Evolutionary conservation across 305 asterid genomes (phyloP), one percentile per base, ranked within the genome.

Genomic region (Fraxinus ornus): DNA sequence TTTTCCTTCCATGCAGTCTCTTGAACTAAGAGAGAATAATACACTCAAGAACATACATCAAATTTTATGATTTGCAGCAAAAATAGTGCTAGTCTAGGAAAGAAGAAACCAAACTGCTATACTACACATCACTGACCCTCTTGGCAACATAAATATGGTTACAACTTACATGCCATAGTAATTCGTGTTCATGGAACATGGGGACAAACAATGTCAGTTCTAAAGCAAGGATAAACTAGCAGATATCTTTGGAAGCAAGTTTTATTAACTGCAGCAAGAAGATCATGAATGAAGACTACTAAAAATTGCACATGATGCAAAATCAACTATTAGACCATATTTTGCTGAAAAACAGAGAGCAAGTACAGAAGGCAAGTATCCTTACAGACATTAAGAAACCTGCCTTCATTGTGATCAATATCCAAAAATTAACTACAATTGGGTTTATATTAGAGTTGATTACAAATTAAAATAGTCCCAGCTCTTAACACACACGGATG

Each of bases 81-180:
- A 66, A 8, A 2, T 76, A 47, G 24, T 44, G 8, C 55, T 57
- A 22, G 36, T 44, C 68, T 10, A 1, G 33, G 19, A 75, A 44
- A 57, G 66, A 41, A 21, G 78, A 22, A 41, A 75, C 3, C 5
- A 75, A 22, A 6, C 9, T 2, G 49, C 12, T 35, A 36, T 22
- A 47, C 62, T 41, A 79, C 75, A 83, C 64, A 80, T 66, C 71
- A 83, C 80, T 19, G 49, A 41, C 57, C 78, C 57, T 62, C 52
- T 78, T 10, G 80, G 74, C 81, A 73, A 78, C 76, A 75, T 66
- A 75, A 72, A 30, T 57, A 41, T 68, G 21, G 70, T 55, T 75
- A 57, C 7, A 64, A 21, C 35, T 49, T 74, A 37, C 10, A 66
- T 21, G 30, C 7, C 32, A 35, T 73, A 12, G 78, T 44, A 39